Evolutionary conservation across 1,284 basidiomycete genomes (phyloP).

Genomic region (Ganoderma lingzhi): DNA sequence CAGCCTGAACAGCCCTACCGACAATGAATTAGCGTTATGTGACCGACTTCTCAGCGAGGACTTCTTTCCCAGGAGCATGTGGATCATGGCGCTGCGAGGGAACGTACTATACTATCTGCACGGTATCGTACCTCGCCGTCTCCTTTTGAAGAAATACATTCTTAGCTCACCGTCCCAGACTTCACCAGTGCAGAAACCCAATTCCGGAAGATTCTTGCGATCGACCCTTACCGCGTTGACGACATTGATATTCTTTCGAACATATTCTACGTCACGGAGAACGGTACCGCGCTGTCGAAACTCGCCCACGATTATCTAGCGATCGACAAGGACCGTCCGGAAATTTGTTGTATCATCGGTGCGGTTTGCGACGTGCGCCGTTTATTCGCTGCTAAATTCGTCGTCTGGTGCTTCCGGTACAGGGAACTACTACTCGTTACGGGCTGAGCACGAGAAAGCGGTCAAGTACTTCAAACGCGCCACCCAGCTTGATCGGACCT

Average conservation of each 20-base stretch:
- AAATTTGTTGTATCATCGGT: slow-evolving; percentile 96
- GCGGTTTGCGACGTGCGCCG: slow-evolving; percentile 45
- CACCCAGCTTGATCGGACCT: slow-evolving; percentile 93
- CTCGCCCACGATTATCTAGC: slow-evolving; percentile 92
- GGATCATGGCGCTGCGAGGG: slow-evolving; percentile 88
- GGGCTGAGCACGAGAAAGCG: slow-evolving; percentile 94
- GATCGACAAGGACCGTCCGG: slow-evolving; percentile 90
- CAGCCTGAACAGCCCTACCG: slow-evolving; percentile 88
- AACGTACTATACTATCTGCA: slow-evolving; percentile 91
- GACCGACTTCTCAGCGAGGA: slow-evolving; percentile 75
- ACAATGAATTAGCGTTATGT: slow-evolving; percentile 82
- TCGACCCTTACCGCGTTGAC: slow-evolving; percentile 93
- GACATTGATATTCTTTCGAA: slow-evolving; percentile 98
- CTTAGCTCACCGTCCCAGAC: slow-evolving; percentile 56
- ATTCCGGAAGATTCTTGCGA: slow-evolving; percentile 81
- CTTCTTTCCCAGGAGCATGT: slow-evolving; percentile 86
- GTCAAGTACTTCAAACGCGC: slow-evolving; percentile 96
- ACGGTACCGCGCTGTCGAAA: slow-evolving; percentile 87
- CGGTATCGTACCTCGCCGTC: slow-evolving; percentile 54
- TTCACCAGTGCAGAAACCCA: slow-evolving; percentile 85
- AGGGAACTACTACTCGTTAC: slow-evolving; percentile 97
- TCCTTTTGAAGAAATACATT: slow-evolving; percentile 10
- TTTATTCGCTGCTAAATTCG: not conserved
- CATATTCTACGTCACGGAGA: slow-evolving; percentile 95
- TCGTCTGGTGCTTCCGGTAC: not conserved